Evolutionary conservation across 495 filamentous ascomycete species (phyloP).

Genomic region (Aspergillus diversus): DNA sequence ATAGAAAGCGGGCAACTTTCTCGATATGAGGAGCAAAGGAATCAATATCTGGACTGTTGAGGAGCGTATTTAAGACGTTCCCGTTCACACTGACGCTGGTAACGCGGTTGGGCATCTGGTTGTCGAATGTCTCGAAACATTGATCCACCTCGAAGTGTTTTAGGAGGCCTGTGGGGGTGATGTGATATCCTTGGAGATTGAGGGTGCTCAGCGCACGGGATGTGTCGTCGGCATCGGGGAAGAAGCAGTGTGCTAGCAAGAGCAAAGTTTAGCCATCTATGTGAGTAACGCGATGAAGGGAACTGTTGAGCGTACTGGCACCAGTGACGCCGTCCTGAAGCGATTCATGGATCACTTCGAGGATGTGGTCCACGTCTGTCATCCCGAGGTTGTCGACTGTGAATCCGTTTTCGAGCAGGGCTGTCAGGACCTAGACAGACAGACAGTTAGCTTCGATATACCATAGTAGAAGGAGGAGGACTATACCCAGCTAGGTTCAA

Average conservation of each 20-base stretch:
- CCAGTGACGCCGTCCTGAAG: constrained; percentile 5
- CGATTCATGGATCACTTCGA: not conserved
- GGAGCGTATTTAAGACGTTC: constrained; percentile 11
- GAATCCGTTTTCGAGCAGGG: constrained; percentile 18
- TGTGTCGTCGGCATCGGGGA: constrained; percentile 13
- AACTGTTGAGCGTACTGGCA: constrained; percentile 8
- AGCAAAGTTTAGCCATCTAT: not conserved
- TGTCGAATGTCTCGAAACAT: constrained; percentile 14
- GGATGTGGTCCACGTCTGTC: not conserved
- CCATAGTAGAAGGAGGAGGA: not conserved
- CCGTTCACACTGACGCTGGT: constrained; percentile 16
- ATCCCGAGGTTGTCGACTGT: not conserved
- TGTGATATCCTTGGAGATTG: constrained; percentile 9
- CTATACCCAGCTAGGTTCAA: constrained; percentile 15
- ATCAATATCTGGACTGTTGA: constrained; percentile 8
- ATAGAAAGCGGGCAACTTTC: constrained; percentile 8
- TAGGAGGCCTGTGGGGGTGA: constrained; percentile 1
- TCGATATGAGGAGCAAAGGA: constrained; percentile 2
- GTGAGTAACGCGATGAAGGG: not conserved
- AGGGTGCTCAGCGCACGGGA: constrained; percentile 7
- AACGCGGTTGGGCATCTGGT: constrained; percentile 8
- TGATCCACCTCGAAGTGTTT: constrained; percentile 3
- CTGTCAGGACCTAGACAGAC: constrained; percentile 5
- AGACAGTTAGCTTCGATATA: not conserved
- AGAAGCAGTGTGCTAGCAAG: constrained; percentile 1